Conservation (phyloP, 139 green algal genomes). For the Parachlorella kessleri region DNA sequence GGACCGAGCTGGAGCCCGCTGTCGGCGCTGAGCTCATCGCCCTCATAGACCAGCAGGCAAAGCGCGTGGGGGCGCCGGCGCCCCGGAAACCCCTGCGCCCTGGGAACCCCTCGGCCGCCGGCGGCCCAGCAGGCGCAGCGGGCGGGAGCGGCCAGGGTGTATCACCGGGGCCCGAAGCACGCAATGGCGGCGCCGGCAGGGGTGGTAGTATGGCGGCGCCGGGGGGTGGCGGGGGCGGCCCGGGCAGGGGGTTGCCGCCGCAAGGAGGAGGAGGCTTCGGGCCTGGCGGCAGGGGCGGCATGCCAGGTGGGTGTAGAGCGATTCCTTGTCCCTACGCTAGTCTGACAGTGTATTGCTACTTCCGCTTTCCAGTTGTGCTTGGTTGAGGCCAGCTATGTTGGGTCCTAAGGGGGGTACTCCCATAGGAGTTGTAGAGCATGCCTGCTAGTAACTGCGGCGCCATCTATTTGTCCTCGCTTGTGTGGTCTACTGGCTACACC, state of each 20-base stretch:
- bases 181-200: background rate
- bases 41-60: constrained; percentile 49
- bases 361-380: too few relatives aligned
- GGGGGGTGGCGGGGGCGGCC: constrained; percentile 9
- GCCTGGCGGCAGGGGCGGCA: background rate
- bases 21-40: constrained; percentile 56
- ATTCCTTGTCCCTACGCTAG: too few relatives aligned
- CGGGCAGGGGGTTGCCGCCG: background rate
- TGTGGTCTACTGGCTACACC: too few relatives aligned
- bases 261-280: background rate
- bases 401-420: too few relatives aligned
- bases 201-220: background rate
- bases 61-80: background rate
- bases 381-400: too few relatives aligned
- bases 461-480: too few relatives aligned
- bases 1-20: constrained; percentile 66
- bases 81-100: too few relatives aligned
- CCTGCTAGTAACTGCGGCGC: too few relatives aligned
- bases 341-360: too few relatives aligned
- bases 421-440: background rate
- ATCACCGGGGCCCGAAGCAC: too few relatives aligned
- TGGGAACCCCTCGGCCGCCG: constrained; percentile 34
- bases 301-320: constrained; percentile 8
- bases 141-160: too few relatives aligned
- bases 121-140: constrained; percentile 27